Conservation (phyloP, 176 grass and related monocot species). For the Oryza meyeriana region DNA sequence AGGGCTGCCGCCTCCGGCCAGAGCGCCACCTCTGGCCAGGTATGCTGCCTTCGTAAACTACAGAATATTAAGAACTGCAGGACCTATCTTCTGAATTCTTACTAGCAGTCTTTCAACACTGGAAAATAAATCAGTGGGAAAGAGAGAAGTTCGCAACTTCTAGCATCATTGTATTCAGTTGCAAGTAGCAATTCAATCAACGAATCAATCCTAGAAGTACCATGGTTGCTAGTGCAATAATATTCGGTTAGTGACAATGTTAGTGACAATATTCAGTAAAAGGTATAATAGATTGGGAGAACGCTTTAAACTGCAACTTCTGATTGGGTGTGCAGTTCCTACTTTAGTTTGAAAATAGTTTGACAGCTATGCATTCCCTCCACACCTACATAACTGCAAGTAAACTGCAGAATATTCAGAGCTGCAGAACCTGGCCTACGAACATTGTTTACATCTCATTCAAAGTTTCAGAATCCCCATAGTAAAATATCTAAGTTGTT, state of each 20-base stretch:
- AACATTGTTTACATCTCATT: neutral
- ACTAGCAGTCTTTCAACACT: neutral
- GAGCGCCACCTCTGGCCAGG: no score
- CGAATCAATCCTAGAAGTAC: neutral
- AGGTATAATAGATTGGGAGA: neutral
- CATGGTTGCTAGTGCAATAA: neutral
- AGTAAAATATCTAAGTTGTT: neutral
- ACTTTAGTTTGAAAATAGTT: no score
- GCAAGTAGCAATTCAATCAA: neutral
- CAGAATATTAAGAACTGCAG: no score
- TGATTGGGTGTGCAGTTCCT: no score
- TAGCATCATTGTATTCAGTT: neutral
- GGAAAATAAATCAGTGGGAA: neutral
- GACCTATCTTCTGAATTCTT: neutral
- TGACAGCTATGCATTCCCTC: neutral
- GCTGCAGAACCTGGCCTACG: neutral
- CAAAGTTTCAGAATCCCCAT: neutral
- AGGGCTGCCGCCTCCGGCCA: no score
- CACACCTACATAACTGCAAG: neutral
- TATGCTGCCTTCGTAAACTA: no score
- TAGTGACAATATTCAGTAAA: neutral
- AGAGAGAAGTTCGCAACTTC: neutral
- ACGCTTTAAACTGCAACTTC: neutral
- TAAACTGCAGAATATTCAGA: neutral
- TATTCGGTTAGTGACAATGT: neutral